Conservation (phyloP, 2,329 filamentous ascomycete species). For the Xylariaceae sp. region DNA sequence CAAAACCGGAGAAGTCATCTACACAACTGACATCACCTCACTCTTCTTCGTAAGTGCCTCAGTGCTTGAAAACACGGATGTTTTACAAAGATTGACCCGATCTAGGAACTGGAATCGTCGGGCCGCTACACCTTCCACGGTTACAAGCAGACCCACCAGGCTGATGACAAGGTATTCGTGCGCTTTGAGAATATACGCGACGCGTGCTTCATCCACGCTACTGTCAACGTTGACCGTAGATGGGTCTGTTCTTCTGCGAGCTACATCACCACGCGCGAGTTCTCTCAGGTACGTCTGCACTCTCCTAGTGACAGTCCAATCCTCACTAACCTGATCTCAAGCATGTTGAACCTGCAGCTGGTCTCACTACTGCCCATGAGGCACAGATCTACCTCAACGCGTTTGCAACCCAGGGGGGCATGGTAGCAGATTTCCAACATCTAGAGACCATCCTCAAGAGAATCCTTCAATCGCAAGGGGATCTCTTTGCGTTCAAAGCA, state of each 20-base stretch:
- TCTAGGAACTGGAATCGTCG: slow-evolving; percentile 35
- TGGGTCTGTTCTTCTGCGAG: slow-evolving; percentile 44
- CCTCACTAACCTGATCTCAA: slow-evolving; percentile 5
- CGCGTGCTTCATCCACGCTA: slow-evolving; percentile 42
- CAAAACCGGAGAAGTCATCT: neutral
- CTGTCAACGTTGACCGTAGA: slow-evolving; percentile 33
- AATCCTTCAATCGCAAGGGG: slow-evolving; percentile 39
- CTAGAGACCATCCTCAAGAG: slow-evolving; percentile 32
- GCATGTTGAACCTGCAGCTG: slow-evolving; percentile 22
- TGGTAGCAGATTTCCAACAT: slow-evolving; percentile 14
- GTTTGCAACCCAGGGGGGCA: slow-evolving; percentile 19
- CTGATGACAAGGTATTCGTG: slow-evolving; percentile 40
- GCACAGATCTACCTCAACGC: slow-evolving; percentile 48
- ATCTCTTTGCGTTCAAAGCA: slow-evolving; percentile 44
- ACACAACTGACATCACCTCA: slow-evolving; percentile 11
- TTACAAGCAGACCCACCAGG: slow-evolving; percentile 20
- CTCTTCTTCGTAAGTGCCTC: no score
- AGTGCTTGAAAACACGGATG: no score
- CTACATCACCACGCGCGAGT: slow-evolving; percentile 37
- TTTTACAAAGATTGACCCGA: no score
- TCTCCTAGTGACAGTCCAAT: neutral
- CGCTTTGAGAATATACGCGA: slow-evolving; percentile 56
- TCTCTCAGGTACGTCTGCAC: slow-evolving; percentile 34
- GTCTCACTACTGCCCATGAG: slow-evolving; percentile 38
- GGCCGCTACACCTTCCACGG: no score